Evolutionary conservation across 2,329 filamentous ascomycete species (phyloP).

Genomic region (Beauveria australis): DNA sequence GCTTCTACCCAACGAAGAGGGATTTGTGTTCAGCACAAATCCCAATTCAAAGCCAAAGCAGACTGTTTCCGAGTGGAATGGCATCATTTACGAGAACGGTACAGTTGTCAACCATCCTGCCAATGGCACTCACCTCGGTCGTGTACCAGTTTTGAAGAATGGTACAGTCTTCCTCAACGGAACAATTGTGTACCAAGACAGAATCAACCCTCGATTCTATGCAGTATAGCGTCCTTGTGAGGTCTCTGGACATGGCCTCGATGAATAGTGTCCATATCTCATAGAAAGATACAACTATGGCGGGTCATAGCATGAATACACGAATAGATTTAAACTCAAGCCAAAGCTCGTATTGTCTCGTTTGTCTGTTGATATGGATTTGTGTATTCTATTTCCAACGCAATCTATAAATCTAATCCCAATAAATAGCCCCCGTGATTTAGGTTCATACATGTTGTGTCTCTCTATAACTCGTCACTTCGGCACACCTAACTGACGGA

Average conservation of each 20-base stretch:
- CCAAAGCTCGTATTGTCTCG: not conserved
- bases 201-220: constrained; percentile 17
- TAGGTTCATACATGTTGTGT: not conserved
- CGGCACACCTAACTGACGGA: constrained; percentile 4
- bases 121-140: constrained; percentile 15
- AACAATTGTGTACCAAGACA: constrained; percentile 15
- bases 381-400: not conserved
- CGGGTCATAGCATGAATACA: constrained; percentile 1
- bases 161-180: constrained; percentile 21
- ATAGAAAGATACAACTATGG: not conserved
- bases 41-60: not conserved
- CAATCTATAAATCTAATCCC: not conserved
- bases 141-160: constrained; percentile 16
- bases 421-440: too few relatives aligned
- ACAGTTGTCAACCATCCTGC: constrained; percentile 19
- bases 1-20: constrained; percentile 12
- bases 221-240: not conserved
- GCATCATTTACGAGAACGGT: constrained; percentile 25
- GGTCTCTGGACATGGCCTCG: not conserved
- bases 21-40: not conserved
- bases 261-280: not conserved
- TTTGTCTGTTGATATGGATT: too few relatives aligned
- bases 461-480: not conserved
- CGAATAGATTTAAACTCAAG: not conserved
- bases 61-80: constrained; percentile 17